Evolutionary conservation across 1,284 basidiomycete species (phyloP).

Genomic region (Apiotrichum sp.): DNA sequence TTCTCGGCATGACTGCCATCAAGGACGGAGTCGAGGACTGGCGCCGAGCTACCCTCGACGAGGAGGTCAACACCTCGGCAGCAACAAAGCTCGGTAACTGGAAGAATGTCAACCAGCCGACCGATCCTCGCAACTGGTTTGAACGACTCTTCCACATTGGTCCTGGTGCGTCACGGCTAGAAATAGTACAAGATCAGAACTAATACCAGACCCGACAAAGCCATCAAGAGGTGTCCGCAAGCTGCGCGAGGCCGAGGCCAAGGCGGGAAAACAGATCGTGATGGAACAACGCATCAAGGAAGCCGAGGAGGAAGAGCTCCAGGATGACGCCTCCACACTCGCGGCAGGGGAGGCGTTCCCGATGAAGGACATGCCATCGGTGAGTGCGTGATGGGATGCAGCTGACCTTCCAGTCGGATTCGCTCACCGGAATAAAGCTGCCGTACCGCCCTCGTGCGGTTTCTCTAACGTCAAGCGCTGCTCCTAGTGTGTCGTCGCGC

Average conservation of each 20-base stretch:
- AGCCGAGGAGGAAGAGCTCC: slow-evolving; percentile 26
- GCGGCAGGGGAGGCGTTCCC: slow-evolving; percentile 7
- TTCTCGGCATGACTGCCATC: slow-evolving; percentile 80
- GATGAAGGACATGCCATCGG: slow-evolving; percentile 32
- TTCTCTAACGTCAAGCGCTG: slow-evolving; percentile 18
- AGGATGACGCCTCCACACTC: slow-evolving; percentile 2
- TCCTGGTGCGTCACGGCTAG: slow-evolving; percentile 15
- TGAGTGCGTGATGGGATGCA: slow-evolving; percentile 7
- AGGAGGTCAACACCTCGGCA: slow-evolving; percentile 54
- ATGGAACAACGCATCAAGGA: slow-evolving; percentile 50
- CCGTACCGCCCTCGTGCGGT: slow-evolving; percentile 12
- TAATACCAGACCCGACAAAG: slow-evolving; percentile 26
- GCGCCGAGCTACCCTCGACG: slow-evolving; percentile 75
- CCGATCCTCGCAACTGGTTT: slow-evolving; percentile 67
- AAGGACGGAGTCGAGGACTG: slow-evolving; percentile 96
- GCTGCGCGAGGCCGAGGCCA: slow-evolving; percentile 73
- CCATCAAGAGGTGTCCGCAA: slow-evolving; percentile 80
- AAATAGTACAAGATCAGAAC: not conserved
- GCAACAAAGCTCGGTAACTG: slow-evolving; percentile 63
- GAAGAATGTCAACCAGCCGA: slow-evolving; percentile 82
- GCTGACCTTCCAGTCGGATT: slow-evolving; percentile 15
- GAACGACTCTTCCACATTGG: slow-evolving; percentile 60
- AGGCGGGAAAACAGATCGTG: slow-evolving; percentile 57
- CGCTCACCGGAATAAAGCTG: slow-evolving; percentile 5
- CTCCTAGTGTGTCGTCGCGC: slow-evolving; percentile 48